These are phyloP conservation scores for Apium graveolens DNA, from an alignment of 129 eudicot species.

Conservation along the genomic window DNA sequence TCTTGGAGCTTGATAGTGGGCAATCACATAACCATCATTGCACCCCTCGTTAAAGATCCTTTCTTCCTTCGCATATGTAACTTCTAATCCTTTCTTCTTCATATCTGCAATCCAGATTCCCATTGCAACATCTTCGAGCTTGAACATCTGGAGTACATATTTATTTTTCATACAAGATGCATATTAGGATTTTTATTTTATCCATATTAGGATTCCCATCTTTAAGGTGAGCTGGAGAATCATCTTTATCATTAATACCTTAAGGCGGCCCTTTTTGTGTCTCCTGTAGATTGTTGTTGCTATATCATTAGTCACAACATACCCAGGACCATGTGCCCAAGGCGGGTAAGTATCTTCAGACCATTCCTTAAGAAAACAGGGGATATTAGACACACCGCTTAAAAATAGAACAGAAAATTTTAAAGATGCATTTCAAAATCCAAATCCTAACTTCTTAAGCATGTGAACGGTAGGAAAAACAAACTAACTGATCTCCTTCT, in stretches of 20 bases:
- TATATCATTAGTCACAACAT: conserved; percentile 68
- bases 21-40: conserved; percentile 85
- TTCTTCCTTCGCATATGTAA: conserved; percentile 54
- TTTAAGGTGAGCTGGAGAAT: background rate
- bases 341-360: conserved; percentile 81
- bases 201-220: background rate
- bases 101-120: conserved; percentile 88
- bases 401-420: background rate
- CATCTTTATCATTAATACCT: conserved; percentile 33
- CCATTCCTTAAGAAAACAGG: conserved; percentile 59
- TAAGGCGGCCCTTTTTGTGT: conserved; percentile 59
- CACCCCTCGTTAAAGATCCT: conserved; percentile 75
- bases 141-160: conserved; percentile 54
- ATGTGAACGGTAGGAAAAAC: background rate
- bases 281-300: conserved; percentile 63
- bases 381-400: background rate
- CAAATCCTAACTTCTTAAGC: background rate
- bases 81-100: conserved; percentile 64
- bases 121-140: conserved; percentile 93
- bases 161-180: background rate
- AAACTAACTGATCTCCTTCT: background rate
- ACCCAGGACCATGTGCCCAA: conserved; percentile 98
- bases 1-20: conserved; percentile 95
- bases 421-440: background rate
- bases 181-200: background rate